Evolutionary conservation across 257 asterid species (phyloP).

Genomic region (Scutellaria minor): DNA sequence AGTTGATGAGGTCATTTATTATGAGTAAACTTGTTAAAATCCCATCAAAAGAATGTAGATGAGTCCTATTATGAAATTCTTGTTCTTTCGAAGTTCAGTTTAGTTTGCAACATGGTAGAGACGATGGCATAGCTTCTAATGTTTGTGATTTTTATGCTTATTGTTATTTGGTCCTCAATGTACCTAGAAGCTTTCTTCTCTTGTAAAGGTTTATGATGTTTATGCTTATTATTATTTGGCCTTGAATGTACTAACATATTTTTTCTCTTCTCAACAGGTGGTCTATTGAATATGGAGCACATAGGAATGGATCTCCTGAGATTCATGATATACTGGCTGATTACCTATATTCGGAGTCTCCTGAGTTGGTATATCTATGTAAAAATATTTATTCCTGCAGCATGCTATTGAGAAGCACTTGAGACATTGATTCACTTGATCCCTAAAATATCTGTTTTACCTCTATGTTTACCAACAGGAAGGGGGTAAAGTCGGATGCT

Average conservation of each 20-base stretch:
- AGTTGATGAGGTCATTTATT: constrained; percentile 10
- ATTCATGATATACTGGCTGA: constrained; percentile 95
- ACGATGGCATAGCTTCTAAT: not conserved
- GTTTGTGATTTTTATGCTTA: constrained; percentile 24
- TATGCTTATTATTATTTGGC: constrained; percentile 19
- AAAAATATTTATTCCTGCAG: not conserved
- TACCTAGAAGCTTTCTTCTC: not conserved
- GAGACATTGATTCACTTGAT: constrained; percentile 13
- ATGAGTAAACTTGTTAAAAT: not conserved
- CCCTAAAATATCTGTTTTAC: not conserved
- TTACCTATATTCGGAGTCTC: constrained; percentile 82
- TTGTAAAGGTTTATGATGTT: constrained; percentile 13
- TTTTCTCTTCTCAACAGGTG: constrained; percentile 60
- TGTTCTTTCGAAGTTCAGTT: constrained; percentile 2
- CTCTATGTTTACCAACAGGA: constrained; percentile 8
- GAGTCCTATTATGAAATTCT: not conserved
- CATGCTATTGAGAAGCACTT: constrained; percentile 7
- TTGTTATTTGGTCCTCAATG: constrained; percentile 14
- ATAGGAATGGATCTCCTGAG: constrained; percentile 82
- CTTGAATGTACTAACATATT: constrained; percentile 29
- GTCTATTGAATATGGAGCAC: constrained; percentile 87
- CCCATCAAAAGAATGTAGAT: not conserved
- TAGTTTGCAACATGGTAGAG: constrained; percentile 9
- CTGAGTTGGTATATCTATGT: constrained; percentile 73
- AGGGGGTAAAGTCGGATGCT: not conserved